phyloP scores from a whole-genome alignment of 371 early-diverging fungal genomes.

The Mucor circinelloides region DNA sequence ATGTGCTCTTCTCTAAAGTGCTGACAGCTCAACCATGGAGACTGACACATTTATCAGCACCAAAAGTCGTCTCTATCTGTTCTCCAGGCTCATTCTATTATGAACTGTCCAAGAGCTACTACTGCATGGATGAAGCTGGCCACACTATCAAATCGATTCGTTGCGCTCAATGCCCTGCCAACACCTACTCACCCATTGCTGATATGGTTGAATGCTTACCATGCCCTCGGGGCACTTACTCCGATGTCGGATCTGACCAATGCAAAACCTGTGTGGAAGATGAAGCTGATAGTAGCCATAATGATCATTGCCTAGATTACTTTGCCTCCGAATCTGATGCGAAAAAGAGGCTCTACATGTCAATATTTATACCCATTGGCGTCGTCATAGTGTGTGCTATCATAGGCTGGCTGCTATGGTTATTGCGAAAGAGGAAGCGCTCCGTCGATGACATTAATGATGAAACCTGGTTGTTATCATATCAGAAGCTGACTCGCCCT shows the following conservation, averaged over 20 bases:
- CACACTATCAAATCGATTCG: conserved; percentile 18
- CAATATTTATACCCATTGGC: conserved; percentile 33
- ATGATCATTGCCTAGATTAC: conserved; percentile 16
- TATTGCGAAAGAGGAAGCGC: conserved; percentile 23
- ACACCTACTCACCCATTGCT: conserved; percentile 19
- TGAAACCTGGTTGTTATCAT: conserved; percentile 52
- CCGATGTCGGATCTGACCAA: conserved; percentile 11
- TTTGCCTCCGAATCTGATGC: conserved; percentile 1
- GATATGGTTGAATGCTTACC: conserved; percentile 33
- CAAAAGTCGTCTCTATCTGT: conserved; percentile 9
- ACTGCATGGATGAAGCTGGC: conserved; percentile 17
- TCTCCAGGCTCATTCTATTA: conserved; percentile 26
- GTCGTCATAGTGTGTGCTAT: background rate
- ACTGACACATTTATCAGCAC: conserved; percentile 16
- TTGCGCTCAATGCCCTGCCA: conserved; percentile 35
- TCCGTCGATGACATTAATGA: conserved; percentile 27
- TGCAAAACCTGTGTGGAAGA: conserved; percentile 26
- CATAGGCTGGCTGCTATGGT: conserved; percentile 11
- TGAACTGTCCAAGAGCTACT: conserved; percentile 8
- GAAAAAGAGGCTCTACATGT: conserved; percentile 22
- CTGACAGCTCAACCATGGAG: conserved; percentile 16
- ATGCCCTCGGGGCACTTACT: conserved; percentile 30
- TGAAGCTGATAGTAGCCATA: background rate
- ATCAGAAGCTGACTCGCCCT: conserved; percentile 23
- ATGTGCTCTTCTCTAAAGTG: background rate